phyloP scores from a whole-genome alignment of 257 asterid species.

The Solanum pimpinellifolium region DNA sequence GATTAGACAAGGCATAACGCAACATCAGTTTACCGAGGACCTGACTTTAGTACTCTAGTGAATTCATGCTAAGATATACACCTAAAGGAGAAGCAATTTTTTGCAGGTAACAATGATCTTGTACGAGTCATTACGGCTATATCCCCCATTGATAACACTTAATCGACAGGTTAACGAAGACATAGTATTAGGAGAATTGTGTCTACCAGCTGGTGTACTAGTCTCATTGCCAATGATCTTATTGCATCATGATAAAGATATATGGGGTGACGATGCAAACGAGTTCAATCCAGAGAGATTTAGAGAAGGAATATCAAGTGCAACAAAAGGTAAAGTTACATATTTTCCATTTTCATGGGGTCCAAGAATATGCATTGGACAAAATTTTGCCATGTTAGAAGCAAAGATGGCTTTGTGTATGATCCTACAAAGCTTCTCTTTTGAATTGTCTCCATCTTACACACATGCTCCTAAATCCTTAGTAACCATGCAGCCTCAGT shows the following conservation, averaged over 20 bases:
- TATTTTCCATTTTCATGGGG: slow-evolving; percentile 26
- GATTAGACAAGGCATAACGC: neutral
- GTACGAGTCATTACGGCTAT: neutral
- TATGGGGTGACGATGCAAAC: neutral
- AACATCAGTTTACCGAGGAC: no score
- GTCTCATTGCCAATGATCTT: neutral
- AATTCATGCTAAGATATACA: neutral
- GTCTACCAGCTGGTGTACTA: neutral
- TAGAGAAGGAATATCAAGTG: neutral
- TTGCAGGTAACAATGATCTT: neutral
- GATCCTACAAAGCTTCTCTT: slow-evolving; percentile 21
- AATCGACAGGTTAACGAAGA: neutral
- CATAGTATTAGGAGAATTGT: neutral
- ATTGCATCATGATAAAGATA: neutral
- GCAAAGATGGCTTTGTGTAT: slow-evolving; percentile 21
- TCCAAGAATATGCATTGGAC: slow-evolving; percentile 30
- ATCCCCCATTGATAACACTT: neutral
- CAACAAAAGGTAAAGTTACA: neutral
- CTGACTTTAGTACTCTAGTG: neutral
- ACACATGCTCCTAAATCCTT: slow-evolving; percentile 16
- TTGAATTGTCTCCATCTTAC: slow-evolving; percentile 22
- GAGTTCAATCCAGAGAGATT: neutral
- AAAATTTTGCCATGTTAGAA: slow-evolving; percentile 20
- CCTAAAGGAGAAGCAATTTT: neutral
- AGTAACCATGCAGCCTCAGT: slow-evolving; percentile 16